These are phyloP conservation scores for Cystobasidium ongulense DNA, from an alignment of 768 basidiomycete genomes.

Conservation along the genomic window DNA sequence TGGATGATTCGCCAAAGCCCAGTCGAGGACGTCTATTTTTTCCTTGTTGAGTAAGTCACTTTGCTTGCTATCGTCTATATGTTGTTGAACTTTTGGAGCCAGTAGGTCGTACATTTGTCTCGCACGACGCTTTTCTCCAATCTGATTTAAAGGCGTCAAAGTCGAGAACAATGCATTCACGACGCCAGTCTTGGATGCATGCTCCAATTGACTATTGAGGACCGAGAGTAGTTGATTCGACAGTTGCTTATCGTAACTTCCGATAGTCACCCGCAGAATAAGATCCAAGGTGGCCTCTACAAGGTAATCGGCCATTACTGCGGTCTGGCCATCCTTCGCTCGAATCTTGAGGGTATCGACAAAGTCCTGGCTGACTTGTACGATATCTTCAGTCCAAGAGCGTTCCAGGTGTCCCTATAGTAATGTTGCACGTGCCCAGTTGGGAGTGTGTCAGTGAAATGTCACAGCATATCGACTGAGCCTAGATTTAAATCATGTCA, in stretches of 20 bases:
- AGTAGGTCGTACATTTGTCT: constrained; percentile 22
- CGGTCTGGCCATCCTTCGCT: neutral
- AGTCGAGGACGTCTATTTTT: constrained; percentile 29
- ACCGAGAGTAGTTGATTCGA: neutral
- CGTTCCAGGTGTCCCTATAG: constrained; percentile 17
- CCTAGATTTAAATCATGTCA: neutral
- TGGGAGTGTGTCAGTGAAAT: neutral
- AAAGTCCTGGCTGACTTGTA: constrained; percentile 11
- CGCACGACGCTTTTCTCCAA: neutral
- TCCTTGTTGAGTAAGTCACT: neutral
- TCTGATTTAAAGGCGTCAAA: neutral
- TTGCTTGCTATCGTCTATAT: constrained; percentile 12
- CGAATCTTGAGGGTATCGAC: neutral
- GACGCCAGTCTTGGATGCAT: constrained; percentile 20
- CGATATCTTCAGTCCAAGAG: constrained; percentile 15
- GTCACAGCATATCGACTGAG: neutral
- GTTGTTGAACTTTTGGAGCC: neutral
- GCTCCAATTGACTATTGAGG: constrained; percentile 24
- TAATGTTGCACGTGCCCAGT: neutral
- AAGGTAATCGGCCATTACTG: constrained; percentile 23
- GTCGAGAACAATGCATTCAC: neutral
- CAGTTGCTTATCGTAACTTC: constrained; percentile 3
- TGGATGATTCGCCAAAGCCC: constrained; percentile 23
- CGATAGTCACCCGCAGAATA: constrained; percentile 25
- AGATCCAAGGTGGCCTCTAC: constrained; percentile 27